These are phyloP conservation scores for Linderina pennispora DNA, from an alignment of 192 early-diverging fungal genomes.

Conservation along the genomic window DNA sequence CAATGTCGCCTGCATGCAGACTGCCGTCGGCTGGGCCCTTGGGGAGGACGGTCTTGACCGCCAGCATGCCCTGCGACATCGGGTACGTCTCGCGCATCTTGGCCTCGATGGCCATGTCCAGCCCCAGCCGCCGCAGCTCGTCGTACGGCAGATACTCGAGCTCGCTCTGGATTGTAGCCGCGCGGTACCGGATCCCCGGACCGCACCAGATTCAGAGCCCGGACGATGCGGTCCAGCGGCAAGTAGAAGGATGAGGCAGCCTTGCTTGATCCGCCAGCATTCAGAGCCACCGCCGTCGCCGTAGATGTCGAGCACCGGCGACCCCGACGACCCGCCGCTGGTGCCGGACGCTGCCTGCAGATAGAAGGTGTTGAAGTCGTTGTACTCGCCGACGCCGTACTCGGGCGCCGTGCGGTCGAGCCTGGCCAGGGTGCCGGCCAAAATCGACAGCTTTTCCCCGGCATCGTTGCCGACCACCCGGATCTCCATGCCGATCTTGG, in stretches of 20 bases:
- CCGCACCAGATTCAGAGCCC: constrained; percentile 57
- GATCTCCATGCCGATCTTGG: constrained; percentile 72
- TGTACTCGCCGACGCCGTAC: constrained; percentile 67
- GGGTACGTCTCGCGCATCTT: constrained; percentile 60
- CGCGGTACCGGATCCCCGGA: constrained; percentile 54
- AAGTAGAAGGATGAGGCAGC: constrained; percentile 67
- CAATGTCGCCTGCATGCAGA: constrained; percentile 65
- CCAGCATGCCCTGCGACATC: constrained; percentile 65
- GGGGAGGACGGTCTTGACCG: constrained; percentile 55
- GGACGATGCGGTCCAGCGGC: constrained; percentile 64
- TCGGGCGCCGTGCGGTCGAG: constrained; percentile 72
- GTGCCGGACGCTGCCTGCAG: constrained; percentile 71
- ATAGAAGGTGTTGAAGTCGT: constrained; percentile 84
- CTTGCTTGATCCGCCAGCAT: constrained; percentile 60
- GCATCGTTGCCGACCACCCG: constrained; percentile 76
- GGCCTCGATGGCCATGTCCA: constrained; percentile 58
- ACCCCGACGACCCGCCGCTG: constrained; percentile 72
- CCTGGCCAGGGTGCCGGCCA: constrained; percentile 68
- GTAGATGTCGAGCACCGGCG: constrained; percentile 74
- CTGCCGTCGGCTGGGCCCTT: constrained; percentile 62
- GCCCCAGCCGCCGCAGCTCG: constrained; percentile 65
- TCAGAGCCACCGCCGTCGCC: constrained; percentile 75
- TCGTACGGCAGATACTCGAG: constrained; percentile 71
- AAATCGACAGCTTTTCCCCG: constrained; percentile 73
- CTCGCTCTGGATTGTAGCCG: constrained; percentile 70